phyloP scores from a whole-genome alignment of 2,329 filamentous ascomycete genomes.

The Diplodia sapinea region DNA sequence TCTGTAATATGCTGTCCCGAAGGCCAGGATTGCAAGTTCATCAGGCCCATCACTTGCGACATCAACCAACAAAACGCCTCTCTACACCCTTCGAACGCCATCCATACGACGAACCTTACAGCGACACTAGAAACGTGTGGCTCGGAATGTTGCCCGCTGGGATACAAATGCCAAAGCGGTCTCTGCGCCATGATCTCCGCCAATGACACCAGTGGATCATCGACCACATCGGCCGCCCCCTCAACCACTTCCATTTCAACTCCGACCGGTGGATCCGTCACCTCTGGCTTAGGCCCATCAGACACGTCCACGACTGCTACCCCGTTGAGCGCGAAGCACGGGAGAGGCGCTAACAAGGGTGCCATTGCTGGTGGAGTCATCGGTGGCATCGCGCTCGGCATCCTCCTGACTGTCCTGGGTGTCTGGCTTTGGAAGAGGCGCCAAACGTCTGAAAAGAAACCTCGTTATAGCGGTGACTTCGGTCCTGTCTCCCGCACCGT shows the following conservation, averaged over 20 bases:
- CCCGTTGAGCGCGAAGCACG: constrained; percentile 32
- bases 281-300: constrained; percentile 2
- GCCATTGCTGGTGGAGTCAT: constrained; percentile 49
- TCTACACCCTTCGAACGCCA: constrained; percentile 60
- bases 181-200: constrained; percentile 53
- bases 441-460: constrained; percentile 37
- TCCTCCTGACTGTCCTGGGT: constrained; percentile 41
- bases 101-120: constrained; percentile 69
- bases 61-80: constrained; percentile 65
- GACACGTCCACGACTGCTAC: constrained; percentile 39
- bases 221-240: constrained; percentile 32
- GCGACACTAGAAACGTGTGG: constrained; percentile 64
- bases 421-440: constrained; percentile 46
- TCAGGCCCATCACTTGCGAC: constrained; percentile 70
- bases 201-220: constrained; percentile 55
- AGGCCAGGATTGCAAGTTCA: constrained; percentile 62
- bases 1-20: constrained; percentile 74
- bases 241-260: constrained; percentile 23
- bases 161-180: constrained; percentile 65
- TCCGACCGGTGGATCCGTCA: constrained; percentile 19
- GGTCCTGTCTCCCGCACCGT: constrained; percentile 46
- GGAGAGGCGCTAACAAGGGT: constrained; percentile 32
- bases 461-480: constrained; percentile 48
- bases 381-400: constrained; percentile 46
- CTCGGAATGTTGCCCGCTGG: constrained; percentile 71